A percentile compares a stretch with the other conserved stretches of the same genome.
Evolutionary conservation across 257 asterid species (phyloP).

Genomic region (Przewalskia tangutica): DNA sequence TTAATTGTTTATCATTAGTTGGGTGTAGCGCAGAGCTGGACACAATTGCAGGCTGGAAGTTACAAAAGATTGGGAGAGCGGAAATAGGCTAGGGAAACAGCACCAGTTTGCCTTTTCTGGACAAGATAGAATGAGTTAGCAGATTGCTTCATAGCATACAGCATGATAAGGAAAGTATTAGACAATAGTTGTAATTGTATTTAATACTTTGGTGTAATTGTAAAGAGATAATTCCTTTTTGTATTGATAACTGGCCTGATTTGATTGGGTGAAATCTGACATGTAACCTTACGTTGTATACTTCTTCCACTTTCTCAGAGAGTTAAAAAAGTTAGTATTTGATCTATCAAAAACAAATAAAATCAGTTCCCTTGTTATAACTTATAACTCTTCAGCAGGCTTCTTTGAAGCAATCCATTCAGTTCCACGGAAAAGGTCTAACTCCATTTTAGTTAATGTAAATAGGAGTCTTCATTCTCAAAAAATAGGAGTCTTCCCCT

Average conservation of each 20-base stretch:
- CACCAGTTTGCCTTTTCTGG: neutral
- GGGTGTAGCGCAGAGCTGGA: neutral
- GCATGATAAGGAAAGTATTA: neutral
- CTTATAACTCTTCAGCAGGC: neutral
- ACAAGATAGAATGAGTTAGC: neutral
- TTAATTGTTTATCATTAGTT: neutral
- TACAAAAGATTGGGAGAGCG: neutral
- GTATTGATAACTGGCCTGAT: neutral
- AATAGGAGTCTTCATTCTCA: neutral
- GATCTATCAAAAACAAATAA: neutral
- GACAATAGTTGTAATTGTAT: neutral
- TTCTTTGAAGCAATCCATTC: neutral
- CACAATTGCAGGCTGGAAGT: neutral
- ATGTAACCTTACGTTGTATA: neutral
- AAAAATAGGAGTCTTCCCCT: neutral
- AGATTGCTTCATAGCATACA: neutral
- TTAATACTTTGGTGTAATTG: neutral
- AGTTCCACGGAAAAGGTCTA: neutral
- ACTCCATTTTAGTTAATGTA: neutral
- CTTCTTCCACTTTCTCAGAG: neutral
- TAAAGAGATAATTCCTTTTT: neutral
- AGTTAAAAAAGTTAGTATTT: neutral
- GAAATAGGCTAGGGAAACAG: neutral
- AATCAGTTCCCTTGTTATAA: neutral
- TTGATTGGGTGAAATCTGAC: neutral